Percentiles rank a stretch among this genome's conserved stretches.
Evolutionary conservation across 306 rosid genomes (phyloP).

Genomic region (Trichosanthes truncata): DNA sequence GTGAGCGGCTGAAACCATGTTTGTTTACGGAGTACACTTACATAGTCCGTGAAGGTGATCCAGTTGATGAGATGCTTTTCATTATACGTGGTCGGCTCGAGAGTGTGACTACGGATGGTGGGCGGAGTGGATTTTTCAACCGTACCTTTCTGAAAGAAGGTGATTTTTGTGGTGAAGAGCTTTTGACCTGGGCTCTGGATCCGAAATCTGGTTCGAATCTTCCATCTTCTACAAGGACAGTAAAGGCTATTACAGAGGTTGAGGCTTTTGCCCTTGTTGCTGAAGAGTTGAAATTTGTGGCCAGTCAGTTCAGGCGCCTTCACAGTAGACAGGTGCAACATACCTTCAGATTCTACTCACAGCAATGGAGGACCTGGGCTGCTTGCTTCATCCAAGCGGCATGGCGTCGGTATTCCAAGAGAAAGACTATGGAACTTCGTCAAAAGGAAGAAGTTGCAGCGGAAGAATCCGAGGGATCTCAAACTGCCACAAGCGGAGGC

Average conservation of each 20-base stretch:
- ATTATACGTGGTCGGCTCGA: conserved; percentile 97
- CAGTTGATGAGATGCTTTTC: conserved; percentile 97
- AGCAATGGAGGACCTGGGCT: conserved; percentile 99
- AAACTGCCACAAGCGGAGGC: conserved; percentile 33
- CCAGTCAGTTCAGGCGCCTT: conserved; percentile 94
- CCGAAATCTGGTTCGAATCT: conserved; percentile 95
- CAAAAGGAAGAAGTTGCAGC: conserved; percentile 51
- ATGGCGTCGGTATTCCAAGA: conserved; percentile 86
- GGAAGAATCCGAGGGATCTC: conserved; percentile 38
- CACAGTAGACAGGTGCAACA: conserved; percentile 98
- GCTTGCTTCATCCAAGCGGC: conserved; percentile 99
- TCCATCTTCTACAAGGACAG: conserved; percentile 87
- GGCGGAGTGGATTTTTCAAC: conserved; percentile 93
- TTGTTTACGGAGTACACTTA: conserved; percentile 75
- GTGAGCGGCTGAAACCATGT: conserved; percentile 89
- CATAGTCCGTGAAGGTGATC: conserved; percentile 95
- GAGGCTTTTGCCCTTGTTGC: conserved; percentile 89
- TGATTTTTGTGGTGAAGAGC: conserved; percentile 97
- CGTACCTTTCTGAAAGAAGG: conserved; percentile 72
- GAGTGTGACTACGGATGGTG: conserved; percentile 96
- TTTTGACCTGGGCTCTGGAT: conserved; percentile 95
- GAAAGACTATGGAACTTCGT: conserved; percentile 72
- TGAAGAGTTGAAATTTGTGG: conserved; percentile 90
- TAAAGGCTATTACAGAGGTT: conserved; percentile 75
- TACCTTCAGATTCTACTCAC: conserved; percentile 94